Percentiles rank a stretch among this genome's conserved stretches.
phyloP scores from a whole-genome alignment of 78 protist genomes.

The Dictyostelium intermedium region DNA sequence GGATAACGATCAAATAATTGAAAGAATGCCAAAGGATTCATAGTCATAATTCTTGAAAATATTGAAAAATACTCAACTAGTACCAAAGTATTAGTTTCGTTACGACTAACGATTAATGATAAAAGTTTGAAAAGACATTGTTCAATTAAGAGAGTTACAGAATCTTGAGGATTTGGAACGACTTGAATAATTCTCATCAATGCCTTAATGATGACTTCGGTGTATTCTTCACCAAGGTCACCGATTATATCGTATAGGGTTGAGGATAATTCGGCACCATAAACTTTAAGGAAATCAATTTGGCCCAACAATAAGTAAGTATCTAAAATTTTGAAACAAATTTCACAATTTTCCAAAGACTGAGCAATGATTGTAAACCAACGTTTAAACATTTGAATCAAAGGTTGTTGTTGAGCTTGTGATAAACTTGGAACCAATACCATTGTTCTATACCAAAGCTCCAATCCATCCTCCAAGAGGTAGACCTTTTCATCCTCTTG shows the following conservation, averaged over 20 bases:
- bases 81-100: not conserved
- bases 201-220: not conserved
- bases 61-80: not conserved
- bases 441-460: slow-evolving; percentile 23
- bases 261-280: not conserved
- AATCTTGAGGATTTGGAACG: not conserved
- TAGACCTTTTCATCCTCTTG: not conserved
- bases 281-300: not conserved
- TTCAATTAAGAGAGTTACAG: not conserved
- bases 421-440: not conserved
- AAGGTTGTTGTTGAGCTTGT: not conserved
- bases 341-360: not conserved
- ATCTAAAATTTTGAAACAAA: slow-evolving; percentile 22
- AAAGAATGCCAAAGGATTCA: slow-evolving; percentile 21
- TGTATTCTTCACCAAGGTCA: not conserved
- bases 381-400: not conserved
- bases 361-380: not conserved
- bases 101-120: not conserved
- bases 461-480: slow-evolving; percentile 41
- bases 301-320: slow-evolving; percentile 30
- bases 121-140: not conserved
- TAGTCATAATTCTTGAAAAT: slow-evolving; percentile 3
- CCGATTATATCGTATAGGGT: not conserved
- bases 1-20: slow-evolving; percentile 18
- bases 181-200: slow-evolving; percentile 15